Conservation (phyloP, 1,284 basidiomycete genomes). For the Ustilago curta region DNA sequence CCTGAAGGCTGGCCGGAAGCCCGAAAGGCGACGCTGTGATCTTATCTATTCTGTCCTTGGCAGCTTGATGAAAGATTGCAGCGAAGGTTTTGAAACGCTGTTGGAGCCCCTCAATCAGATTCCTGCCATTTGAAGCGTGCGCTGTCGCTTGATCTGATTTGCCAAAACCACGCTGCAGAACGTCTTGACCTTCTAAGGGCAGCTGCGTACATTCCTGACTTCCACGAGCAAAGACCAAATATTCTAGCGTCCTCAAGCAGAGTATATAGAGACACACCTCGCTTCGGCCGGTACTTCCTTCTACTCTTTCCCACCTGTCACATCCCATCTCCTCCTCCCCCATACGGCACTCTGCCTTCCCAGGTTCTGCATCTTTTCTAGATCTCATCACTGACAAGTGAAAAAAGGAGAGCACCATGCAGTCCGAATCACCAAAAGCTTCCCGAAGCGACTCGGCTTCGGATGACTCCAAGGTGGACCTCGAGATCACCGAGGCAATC, state of each 20-base stretch:
- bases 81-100: background rate
- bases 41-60: slow-evolving; percentile 14
- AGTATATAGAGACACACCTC: slow-evolving; percentile 5
- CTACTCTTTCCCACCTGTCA: background rate
- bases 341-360: background rate
- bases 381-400: slow-evolving; percentile 5
- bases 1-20: slow-evolving; percentile 1
- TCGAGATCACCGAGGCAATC: slow-evolving; percentile 47
- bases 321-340: slow-evolving; percentile 3
- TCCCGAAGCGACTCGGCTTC: slow-evolving; percentile 14
- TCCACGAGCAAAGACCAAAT: background rate
- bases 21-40: slow-evolving; percentile 2
- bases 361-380: slow-evolving; percentile 1
- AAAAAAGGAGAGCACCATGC: slow-evolving; percentile 7
- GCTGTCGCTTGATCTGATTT: background rate
- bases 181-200: background rate
- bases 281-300: background rate
- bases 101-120: slow-evolving; percentile 20
- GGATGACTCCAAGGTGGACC: slow-evolving; percentile 34
- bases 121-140: background rate
- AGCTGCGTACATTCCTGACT: background rate
- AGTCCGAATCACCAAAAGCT: slow-evolving; percentile 11
- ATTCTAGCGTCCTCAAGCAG: background rate
- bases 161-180: background rate
- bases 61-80: slow-evolving; percentile 11